phyloP scores from a whole-genome alignment of 345 rosid genomes.

The Combretum micranthum region DNA sequence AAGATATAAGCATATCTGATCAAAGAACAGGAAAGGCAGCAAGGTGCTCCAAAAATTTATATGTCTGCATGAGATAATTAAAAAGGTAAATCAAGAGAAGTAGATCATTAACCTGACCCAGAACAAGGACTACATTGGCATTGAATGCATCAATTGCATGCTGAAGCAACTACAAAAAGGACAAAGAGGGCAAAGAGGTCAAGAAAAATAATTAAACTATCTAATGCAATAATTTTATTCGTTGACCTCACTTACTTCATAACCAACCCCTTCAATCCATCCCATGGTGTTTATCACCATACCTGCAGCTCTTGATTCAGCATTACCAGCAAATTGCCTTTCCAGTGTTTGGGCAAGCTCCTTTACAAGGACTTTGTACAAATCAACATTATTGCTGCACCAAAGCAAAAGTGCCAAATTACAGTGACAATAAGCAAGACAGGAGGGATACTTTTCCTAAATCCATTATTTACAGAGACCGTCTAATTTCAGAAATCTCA shows the following conservation, averaged over 20 bases:
- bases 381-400: constrained; percentile 64
- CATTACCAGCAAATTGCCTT: constrained; percentile 61
- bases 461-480: too few species aligned
- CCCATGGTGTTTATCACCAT: constrained; percentile 97
- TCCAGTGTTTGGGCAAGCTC: constrained; percentile 83
- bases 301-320: constrained; percentile 78
- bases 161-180: constrained; percentile 62
- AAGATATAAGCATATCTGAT: too few species aligned
- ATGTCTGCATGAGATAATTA: background rate
- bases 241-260: constrained; percentile 36
- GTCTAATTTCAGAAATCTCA: too few species aligned
- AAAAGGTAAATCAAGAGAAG: background rate
- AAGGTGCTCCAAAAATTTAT: too few species aligned
- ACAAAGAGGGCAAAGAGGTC: background rate
- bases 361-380: constrained; percentile 66
- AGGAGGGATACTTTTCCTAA: too few species aligned
- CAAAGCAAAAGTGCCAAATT: constrained; percentile 6
- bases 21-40: too few species aligned
- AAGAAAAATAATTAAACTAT: background rate
- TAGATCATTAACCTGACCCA: constrained; percentile 57
- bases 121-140: constrained; percentile 79
- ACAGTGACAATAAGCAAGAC: too few species aligned
- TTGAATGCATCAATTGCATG: constrained; percentile 74
- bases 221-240: too few species aligned
- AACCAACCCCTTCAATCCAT: constrained; percentile 90